These are phyloP conservation scores for Xylaria telfairii DNA, from an alignment of 495 filamentous ascomycete genomes.

Conservation along the genomic window DNA sequence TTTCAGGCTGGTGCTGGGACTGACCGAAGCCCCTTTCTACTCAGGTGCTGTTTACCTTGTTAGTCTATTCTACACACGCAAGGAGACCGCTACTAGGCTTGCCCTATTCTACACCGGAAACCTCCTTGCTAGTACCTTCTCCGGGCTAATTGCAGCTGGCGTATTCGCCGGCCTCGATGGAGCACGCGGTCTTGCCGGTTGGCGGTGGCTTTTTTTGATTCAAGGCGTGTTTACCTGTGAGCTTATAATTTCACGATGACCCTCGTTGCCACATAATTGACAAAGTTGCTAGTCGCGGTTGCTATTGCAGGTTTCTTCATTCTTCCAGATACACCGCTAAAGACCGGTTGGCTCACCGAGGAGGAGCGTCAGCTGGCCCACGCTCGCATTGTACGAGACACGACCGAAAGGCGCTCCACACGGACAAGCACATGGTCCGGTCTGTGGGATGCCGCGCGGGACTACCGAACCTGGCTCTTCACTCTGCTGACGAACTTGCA, in stretches of 20 bases:
- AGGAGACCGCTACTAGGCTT: constrained; percentile 40
- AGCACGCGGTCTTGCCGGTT: constrained; percentile 27
- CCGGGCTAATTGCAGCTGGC: constrained; percentile 34
- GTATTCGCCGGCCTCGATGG: constrained; percentile 38
- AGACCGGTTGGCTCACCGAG: constrained; percentile 42
- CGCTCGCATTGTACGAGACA: constrained; percentile 44
- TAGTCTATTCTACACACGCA: constrained; percentile 51
- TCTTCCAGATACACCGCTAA: constrained; percentile 46
- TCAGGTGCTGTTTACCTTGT: constrained; percentile 52
- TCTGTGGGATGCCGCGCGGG: constrained; percentile 42
- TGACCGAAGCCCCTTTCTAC: constrained; percentile 22
- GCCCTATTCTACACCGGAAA: constrained; percentile 33
- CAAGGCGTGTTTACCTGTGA: constrained; percentile 36
- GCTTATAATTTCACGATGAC: not conserved
- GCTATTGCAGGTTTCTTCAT: constrained; percentile 48
- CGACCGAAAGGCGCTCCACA: constrained; percentile 30
- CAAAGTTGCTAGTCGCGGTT: constrained; percentile 28
- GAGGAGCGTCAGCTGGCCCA: constrained; percentile 47
- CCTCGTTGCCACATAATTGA: not conserved
- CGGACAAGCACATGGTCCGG: constrained; percentile 40
- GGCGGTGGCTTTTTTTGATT: constrained; percentile 42
- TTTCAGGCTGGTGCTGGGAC: constrained; percentile 15
- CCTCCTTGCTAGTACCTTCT: constrained; percentile 32
- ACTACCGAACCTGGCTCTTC: constrained; percentile 50
- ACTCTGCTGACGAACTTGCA: constrained; percentile 32